phyloP scores from a whole-genome alignment of 208 protist genomes.

The Crithidia bombi region DNA sequence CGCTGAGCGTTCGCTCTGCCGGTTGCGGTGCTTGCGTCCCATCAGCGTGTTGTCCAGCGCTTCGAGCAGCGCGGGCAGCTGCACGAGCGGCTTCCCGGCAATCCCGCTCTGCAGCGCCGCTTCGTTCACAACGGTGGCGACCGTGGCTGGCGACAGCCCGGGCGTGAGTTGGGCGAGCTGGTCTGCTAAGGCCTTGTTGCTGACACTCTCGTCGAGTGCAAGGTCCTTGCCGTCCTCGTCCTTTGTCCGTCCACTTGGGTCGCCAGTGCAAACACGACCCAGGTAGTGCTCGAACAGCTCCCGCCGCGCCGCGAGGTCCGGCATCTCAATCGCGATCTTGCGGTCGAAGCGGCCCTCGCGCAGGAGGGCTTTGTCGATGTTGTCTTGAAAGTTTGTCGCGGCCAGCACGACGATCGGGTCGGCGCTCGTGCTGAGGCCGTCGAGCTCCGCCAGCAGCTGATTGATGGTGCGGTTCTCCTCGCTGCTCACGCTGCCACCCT shows the following conservation, averaged over 20 bases:
- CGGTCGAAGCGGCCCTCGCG: conserved; percentile 91
- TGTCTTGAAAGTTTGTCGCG: conserved; percentile 97
- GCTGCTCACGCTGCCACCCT: conserved; percentile 84
- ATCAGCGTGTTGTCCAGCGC: conserved; percentile 88
- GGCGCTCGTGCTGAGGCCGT: conserved; percentile 89
- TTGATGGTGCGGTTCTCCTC: conserved; percentile 96
- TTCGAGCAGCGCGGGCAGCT: conserved; percentile 68
- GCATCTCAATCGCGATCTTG: conserved; percentile 88
- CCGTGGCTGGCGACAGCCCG: conserved; percentile 93
- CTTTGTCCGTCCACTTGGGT: conserved; percentile 64
- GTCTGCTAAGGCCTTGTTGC: conserved; percentile 49
- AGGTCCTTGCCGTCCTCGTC: conserved; percentile 67
- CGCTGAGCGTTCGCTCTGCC: conserved; percentile 59
- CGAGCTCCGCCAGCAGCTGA: conserved; percentile 96
- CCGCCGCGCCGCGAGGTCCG: conserved; percentile 72
- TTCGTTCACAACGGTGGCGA: conserved; percentile 97
- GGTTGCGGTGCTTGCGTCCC: conserved; percentile 82
- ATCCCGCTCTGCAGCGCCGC: conserved; percentile 91
- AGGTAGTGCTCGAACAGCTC: conserved; percentile 92
- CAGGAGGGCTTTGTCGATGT: conserved; percentile 93
- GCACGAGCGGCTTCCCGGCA: conserved; percentile 76
- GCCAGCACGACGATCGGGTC: conserved; percentile 96
- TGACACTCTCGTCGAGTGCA: conserved; percentile 53
- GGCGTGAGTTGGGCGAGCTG: conserved; percentile 87
- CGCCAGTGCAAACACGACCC: conserved; percentile 73